Percentiles rank a stretch among this genome's conserved stretches.
Evolutionary conservation across 768 basidiomycete species (phyloP).

Genomic region (Suillus discolor): DNA sequence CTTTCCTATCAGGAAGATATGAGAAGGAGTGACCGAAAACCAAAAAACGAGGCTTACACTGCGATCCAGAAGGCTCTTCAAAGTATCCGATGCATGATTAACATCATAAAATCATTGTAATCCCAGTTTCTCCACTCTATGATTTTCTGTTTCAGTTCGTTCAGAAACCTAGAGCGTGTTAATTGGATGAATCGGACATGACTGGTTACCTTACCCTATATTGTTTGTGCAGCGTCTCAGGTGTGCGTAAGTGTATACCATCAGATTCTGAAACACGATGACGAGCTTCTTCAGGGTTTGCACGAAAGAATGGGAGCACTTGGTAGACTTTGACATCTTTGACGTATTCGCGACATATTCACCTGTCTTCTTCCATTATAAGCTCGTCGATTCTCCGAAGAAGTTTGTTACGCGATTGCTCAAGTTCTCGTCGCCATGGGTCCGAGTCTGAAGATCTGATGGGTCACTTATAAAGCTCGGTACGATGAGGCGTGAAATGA

Average conservation of each 20-base stretch:
- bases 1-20: not conserved
- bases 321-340: constrained; percentile 19
- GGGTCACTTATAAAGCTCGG: not conserved
- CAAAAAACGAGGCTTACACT: not conserved
- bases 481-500: not conserved
- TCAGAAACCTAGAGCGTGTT: not conserved
- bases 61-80: not conserved
- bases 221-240: constrained; percentile 18
- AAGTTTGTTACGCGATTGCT: not conserved
- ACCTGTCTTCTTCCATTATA: not conserved
- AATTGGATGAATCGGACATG: not conserved
- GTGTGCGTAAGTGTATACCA: constrained; percentile 27
- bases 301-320: constrained; percentile 14
- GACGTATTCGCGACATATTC: constrained; percentile 16
- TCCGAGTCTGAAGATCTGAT: not conserved
- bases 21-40: not conserved
- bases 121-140: constrained; percentile 18
- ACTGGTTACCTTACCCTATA: constrained; percentile 8
- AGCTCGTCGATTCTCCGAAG: constrained; percentile 3
- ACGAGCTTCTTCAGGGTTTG: not conserved
- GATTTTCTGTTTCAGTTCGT: constrained; percentile 11
- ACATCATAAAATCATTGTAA: not conserved
- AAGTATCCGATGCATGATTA: not conserved
- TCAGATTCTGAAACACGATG: constrained; percentile 21
- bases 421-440: not conserved